A percentile compares a stretch with the other conserved stretches of the same genome.
Evolutionary conservation across 306 rosid genomes (phyloP).

Genomic region (Trichosanthes truncata): DNA sequence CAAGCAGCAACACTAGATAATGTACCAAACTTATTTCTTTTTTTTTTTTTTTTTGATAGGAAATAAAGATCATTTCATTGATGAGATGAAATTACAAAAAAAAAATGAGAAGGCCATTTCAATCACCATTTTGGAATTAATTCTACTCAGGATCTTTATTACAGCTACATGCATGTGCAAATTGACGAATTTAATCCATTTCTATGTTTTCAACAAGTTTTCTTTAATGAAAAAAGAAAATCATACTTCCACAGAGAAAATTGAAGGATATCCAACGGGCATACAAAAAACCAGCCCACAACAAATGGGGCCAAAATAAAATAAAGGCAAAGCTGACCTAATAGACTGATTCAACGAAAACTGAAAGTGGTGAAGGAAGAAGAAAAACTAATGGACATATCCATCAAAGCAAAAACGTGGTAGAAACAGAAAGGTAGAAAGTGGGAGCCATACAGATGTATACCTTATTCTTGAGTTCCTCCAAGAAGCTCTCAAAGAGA

Average conservation of each 20-base stretch:
- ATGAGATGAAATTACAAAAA: too few relatives aligned
- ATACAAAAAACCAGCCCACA: background rate
- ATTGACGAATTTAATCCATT: background rate
- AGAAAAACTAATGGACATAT: background rate
- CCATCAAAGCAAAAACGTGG: background rate
- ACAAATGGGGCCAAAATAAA: background rate
- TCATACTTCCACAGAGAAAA: background rate
- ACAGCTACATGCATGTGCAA: background rate
- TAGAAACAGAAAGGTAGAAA: slow-evolving; percentile 7
- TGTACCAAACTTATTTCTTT: background rate
- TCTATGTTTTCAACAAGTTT: background rate
- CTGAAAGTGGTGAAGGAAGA: background rate
- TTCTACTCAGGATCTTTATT: background rate
- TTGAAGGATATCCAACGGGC: background rate
- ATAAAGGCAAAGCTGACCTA: background rate
- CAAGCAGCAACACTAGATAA: background rate
- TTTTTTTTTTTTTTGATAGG: background rate
- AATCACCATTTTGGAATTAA: background rate
- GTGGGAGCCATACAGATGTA: slow-evolving; percentile 15
- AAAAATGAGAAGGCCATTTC: background rate
- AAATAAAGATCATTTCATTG: too few relatives aligned
- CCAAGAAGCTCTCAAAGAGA: slow-evolving; percentile 60
- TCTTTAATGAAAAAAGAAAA: background rate
- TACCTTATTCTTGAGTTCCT: slow-evolving; percentile 61
- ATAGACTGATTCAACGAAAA: background rate